Base-by-base conservation (phyloP, 2,329 filamentous ascomycete genomes). In the Paramyrothecium sp. region DNA sequence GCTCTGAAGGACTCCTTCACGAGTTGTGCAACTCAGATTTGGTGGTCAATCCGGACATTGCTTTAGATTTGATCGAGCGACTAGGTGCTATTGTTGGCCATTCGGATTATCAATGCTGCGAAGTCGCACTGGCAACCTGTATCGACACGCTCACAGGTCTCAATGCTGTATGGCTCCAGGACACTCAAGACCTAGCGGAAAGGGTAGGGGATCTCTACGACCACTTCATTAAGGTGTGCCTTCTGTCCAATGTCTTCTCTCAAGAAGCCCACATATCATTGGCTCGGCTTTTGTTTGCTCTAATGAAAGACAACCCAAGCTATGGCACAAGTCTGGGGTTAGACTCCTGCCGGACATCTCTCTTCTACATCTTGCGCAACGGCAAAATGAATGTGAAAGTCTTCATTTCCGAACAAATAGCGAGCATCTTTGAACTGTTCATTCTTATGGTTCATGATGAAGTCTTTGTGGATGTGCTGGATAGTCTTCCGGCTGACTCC, bases 391-490 rank as follows among this genome's bases (percentile, higher is more conserved):
- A 79, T 12, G 88, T 95, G 51, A 95, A 96, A 66, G 92, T 90
- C 66, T 84, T 83, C 58, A 84, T 97, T 54, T 88, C 89, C 0
- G 78, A 85, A 56, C 81, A 82, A 3, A 77, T 98, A 19, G 85
- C 91, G 1, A 78, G 79, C 7, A 80, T 99, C 23, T 99, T 99
- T 70, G 83, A 86, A 13, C 81, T 90, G 2, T 98, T 90, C 67
- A 81, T 93, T n/a, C 80, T 97, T 2, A 89, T 89, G 63, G 81
- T 89, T 50, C 95, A 99, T 65, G 91, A 96, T 57, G 84, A 87
- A 7, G 85, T 98, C 16, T 92, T 97, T 61, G 81, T 92, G 38
- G 92, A 98, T 67, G 83, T 99, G 13, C 77, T 96, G n/a, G 80
- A 85, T 19, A 90, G 82, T 63, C 79, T 99, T n/a, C 92, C 94